Evolutionary conservation across 352 stramenopile species (phyloP).

Genomic region (Thraustotheca clavata): DNA sequence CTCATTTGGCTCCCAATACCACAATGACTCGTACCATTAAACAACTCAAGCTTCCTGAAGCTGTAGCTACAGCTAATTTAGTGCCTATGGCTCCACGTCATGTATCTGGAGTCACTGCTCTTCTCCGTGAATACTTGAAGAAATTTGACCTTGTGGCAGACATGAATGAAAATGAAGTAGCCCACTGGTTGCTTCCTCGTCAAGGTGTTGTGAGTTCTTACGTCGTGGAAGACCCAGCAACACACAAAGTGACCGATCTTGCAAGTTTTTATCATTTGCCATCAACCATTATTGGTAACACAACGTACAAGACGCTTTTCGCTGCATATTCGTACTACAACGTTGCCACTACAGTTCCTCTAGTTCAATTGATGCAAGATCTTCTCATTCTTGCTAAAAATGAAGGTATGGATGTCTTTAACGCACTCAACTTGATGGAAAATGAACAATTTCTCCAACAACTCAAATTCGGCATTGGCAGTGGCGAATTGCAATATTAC

Average conservation of each 20-base stretch:
- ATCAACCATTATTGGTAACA: constrained; percentile 92
- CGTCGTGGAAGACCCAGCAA: constrained; percentile 68
- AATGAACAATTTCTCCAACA: constrained; percentile 52
- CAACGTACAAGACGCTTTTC: constrained; percentile 93
- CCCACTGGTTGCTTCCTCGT: constrained; percentile 96
- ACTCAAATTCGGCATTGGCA: constrained; percentile 51
- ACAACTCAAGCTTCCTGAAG: constrained; percentile 75
- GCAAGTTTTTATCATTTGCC: constrained; percentile 97
- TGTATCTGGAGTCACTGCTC: constrained; percentile 34
- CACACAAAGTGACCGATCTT: constrained; percentile 88
- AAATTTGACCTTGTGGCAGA: constrained; percentile 76
- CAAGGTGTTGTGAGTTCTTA: constrained; percentile 94
- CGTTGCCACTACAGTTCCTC: constrained; percentile 61
- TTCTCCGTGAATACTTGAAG: constrained; percentile 45
- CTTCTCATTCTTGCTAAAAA: constrained; percentile 57
- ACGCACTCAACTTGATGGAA: constrained; percentile 60
- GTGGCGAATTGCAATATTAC: constrained; percentile 65
- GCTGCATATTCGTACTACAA: constrained; percentile 99
- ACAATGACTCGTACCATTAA: constrained; percentile 93
- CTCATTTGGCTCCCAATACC: constrained; percentile 84
- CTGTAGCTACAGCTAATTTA: constrained; percentile 33
- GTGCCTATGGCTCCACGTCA: constrained; percentile 46
- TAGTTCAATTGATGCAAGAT: constrained; percentile 58
- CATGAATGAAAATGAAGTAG: constrained; percentile 90
- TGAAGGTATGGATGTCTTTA: constrained; percentile 57